Percentiles rank a stretch among this genome's conserved stretches.
Conservation (phyloP, 2,329 filamentous ascomycete genomes). For the Ophiocordyceps camponoti-saundersi region DNA sequence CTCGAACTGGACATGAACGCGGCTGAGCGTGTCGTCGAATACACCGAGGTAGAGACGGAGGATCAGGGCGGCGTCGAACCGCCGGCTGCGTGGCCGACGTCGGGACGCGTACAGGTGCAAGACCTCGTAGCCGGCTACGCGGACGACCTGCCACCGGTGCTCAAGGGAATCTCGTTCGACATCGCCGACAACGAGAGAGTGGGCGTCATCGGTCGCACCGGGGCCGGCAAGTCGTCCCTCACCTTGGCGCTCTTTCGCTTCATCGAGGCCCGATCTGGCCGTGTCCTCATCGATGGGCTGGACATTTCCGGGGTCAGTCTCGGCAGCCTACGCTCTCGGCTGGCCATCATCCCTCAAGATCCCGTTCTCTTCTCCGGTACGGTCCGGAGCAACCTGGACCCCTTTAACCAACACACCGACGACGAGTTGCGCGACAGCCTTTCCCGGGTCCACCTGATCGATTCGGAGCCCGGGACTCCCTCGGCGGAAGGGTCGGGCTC, state of each 20-base stretch:
- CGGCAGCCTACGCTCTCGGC: constrained; percentile 50
- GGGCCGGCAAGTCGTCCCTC: constrained; percentile 61
- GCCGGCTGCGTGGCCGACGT: constrained; percentile 58
- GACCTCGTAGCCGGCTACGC: constrained; percentile 60
- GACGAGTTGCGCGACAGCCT: constrained; percentile 53
- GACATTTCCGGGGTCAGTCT: constrained; percentile 59
- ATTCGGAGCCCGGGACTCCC: constrained; percentile 21
- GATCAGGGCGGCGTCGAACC: constrained; percentile 41
- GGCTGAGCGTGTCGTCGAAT: constrained; percentile 60
- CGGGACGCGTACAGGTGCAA: constrained; percentile 56
- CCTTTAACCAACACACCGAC: constrained; percentile 55
- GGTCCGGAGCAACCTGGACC: constrained; percentile 59
- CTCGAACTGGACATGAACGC: constrained; percentile 68
- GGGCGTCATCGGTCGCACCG: constrained; percentile 64
- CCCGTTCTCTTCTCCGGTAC: constrained; percentile 71
- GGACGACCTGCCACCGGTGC: constrained; percentile 49
- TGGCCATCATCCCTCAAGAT: constrained; percentile 73
- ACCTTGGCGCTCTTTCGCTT: constrained; percentile 66
- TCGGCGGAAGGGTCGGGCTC: constrained; percentile 13
- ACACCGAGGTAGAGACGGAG: constrained; percentile 52
- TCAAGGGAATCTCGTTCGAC: constrained; percentile 51
- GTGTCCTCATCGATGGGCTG: constrained; percentile 53
- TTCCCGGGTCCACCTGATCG: constrained; percentile 50
- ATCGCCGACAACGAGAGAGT: constrained; percentile 52
- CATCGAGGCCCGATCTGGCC: constrained; percentile 49